Conservation (phyloP, 805 yeast genomes). For the Yamadazyma nakazawae region DNA sequence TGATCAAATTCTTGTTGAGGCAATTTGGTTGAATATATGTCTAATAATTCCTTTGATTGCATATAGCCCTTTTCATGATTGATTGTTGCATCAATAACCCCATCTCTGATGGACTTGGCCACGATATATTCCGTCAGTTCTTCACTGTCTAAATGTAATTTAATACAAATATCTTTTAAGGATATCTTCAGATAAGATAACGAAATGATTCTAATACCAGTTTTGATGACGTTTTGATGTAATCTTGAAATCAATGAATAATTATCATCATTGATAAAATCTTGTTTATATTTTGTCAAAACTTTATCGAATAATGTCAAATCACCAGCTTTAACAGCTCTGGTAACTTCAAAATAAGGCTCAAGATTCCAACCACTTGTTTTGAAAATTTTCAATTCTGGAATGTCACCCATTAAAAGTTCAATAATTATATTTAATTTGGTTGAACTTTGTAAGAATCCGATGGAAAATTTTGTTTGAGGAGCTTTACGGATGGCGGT, state of each 20-base stretch:
- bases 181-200: conserved; percentile 88
- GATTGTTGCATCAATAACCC: conserved; percentile 92
- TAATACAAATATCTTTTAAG: conserved; percentile 88
- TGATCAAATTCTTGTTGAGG: conserved; percentile 90
- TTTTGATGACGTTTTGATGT: conserved; percentile 95
- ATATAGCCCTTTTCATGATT: conserved; percentile 89
- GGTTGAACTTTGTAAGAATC: conserved; percentile 86
- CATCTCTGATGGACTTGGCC: conserved; percentile 94
- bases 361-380: conserved; percentile 53
- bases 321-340: conserved; percentile 92
- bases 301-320: conserved; percentile 74
- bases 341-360: conserved; percentile 84
- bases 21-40: conserved; percentile 79
- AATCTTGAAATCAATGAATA: conserved; percentile 82
- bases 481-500: conserved; percentile 98
- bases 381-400: conserved; percentile 81
- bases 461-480: conserved; percentile 77
- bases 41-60: conserved; percentile 83
- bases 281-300: conserved; percentile 56
- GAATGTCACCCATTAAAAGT: conserved; percentile 93
- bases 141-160: conserved; percentile 88
- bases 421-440: conserved; percentile 87
- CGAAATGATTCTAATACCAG: conserved; percentile 93
- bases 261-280: conserved; percentile 71
- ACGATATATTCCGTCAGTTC: conserved; percentile 96